Base-by-base conservation (phyloP, 164 flowering plant genomes). In the Macadamia tetraphylla region DNA sequence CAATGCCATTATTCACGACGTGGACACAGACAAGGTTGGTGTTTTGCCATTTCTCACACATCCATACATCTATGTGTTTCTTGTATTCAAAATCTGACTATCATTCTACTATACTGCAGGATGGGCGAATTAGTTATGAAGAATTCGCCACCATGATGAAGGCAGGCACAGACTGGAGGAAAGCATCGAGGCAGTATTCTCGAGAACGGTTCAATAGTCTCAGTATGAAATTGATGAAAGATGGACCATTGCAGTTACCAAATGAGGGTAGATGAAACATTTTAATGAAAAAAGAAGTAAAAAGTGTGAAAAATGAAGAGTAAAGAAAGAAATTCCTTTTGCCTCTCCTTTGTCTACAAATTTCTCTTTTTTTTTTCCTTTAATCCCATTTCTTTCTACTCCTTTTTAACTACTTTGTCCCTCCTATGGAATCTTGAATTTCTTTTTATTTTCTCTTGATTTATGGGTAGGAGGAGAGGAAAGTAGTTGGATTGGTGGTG, bases 161-260 rank as follows among this genome's bases (percentile, higher is more conserved):
- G 79, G 89, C 92, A 0, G 96, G 96, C 29, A 90, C 96, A 44
- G 94, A 90, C 79, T 90, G 96, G 96, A 83, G 96, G 69, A 90
- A 90, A 78, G 96, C 91, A n/a, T 90, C 96, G 10, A 82, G 92
- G 68, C 96, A 88, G 73, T 89, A 89, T 70, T 89, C 95, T 23
- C 72, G 96, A 60, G 92, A 88, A 68, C 81, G 96, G 67, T 90
- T 88, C 77, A 85, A 82, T 58, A 88, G 44, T 73, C 90, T 90
- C 48, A 90, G 96, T 73, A 74, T 84, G 73, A 84, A 82, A 31
- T 62, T 89, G 74, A 81, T 87, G 81, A 80, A 72, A 74, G 91
- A 89, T 69, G 92, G 88, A 18, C 86, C 95, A 18, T 77, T 89
- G 67, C 75, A 73, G 59, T 40, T 74, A 64, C 65, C 64, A 61